Evolutionary conservation across 2,329 filamentous ascomycete species (phyloP).

Genomic region (Madurella mycetomatis): DNA sequence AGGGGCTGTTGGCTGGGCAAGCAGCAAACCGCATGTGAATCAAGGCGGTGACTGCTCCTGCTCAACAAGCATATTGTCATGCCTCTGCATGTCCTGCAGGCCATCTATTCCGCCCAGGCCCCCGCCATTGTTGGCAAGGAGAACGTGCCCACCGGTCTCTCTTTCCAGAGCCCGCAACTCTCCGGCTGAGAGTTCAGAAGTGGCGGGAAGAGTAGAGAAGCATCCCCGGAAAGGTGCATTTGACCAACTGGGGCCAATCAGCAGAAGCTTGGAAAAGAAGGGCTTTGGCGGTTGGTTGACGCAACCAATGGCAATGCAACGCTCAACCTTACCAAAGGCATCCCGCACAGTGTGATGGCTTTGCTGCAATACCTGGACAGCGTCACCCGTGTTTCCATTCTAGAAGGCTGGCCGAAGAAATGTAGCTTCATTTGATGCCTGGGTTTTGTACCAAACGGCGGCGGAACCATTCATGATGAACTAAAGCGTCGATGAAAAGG

Average conservation of each 20-base stretch:
- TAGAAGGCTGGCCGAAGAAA: constrained; percentile 11
- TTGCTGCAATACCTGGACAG: constrained; percentile 11
- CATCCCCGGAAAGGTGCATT: constrained; percentile 22
- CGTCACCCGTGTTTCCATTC: neutral
- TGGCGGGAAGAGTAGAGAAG: constrained; percentile 11
- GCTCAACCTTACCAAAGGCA: constrained; percentile 7
- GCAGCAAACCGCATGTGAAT: constrained; percentile 7
- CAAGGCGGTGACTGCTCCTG: constrained; percentile 14
- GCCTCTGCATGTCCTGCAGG: constrained; percentile 1
- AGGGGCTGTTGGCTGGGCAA: constrained; percentile 5
- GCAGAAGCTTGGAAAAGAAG: constrained; percentile 1
- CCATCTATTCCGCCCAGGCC: constrained; percentile 1
- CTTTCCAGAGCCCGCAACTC: neutral
- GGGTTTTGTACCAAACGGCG: constrained; percentile 10
- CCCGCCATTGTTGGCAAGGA: constrained; percentile 3
- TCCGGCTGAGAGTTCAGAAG: constrained; percentile 5
- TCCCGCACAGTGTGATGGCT: constrained; percentile 18
- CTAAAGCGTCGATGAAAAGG: neutral
- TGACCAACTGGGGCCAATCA: constrained; percentile 21
- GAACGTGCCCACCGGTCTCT: constrained; percentile 4
- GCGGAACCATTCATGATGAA: neutral
- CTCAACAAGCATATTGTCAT: constrained; percentile 19
- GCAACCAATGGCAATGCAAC: constrained; percentile 16
- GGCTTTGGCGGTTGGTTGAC: constrained; percentile 13
- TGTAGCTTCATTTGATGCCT: constrained; percentile 23